Conservation (phyloP, 1,284 basidiomycete species). For the Ganoderma boninense region DNA sequence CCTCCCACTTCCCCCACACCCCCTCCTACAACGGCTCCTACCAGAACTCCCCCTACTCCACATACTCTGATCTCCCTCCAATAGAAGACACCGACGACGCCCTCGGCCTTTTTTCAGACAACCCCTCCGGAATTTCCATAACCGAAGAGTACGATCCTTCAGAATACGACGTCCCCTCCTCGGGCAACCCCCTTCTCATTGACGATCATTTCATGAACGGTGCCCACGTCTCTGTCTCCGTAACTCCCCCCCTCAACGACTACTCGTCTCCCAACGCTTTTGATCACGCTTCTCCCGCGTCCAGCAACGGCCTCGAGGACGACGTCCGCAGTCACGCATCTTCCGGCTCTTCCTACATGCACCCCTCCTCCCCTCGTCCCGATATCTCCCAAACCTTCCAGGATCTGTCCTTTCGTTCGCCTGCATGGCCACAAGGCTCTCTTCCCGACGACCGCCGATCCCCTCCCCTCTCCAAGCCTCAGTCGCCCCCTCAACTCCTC, state of each 20-base stretch:
- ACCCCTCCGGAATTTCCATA: slow-evolving; percentile 43
- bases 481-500: slow-evolving; percentile 73
- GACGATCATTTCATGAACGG: slow-evolving; percentile 58
- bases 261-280: slow-evolving; percentile 50
- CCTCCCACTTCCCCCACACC: slow-evolving; percentile 51
- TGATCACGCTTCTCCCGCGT: slow-evolving; percentile 70
- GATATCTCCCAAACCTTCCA: slow-evolving; percentile 66
- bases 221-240: slow-evolving; percentile 50
- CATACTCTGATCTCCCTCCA: slow-evolving; percentile 65
- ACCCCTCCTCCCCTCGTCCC: slow-evolving; percentile 59
- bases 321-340: slow-evolving; percentile 65
- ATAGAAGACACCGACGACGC: slow-evolving; percentile 57
- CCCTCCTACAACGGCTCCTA: slow-evolving; percentile 65
- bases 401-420: slow-evolving; percentile 66
- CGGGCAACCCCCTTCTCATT: slow-evolving; percentile 63
- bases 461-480: slow-evolving; percentile 58
- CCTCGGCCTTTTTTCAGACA: slow-evolving; percentile 50
- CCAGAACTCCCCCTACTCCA: slow-evolving; percentile 74
- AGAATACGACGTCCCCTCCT: slow-evolving; percentile 68
- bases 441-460: slow-evolving; percentile 57
- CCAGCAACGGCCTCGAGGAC: slow-evolving; percentile 60
- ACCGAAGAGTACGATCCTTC: slow-evolving; percentile 69
- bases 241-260: slow-evolving; percentile 49
- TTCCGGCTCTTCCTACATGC: slow-evolving; percentile 65
- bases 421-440: slow-evolving; percentile 58